Evolutionary conservation across 768 basidiomycete species (phyloP), one percentile per base, ranked within the genome.

Genomic region (Zangia roseola): DNA sequence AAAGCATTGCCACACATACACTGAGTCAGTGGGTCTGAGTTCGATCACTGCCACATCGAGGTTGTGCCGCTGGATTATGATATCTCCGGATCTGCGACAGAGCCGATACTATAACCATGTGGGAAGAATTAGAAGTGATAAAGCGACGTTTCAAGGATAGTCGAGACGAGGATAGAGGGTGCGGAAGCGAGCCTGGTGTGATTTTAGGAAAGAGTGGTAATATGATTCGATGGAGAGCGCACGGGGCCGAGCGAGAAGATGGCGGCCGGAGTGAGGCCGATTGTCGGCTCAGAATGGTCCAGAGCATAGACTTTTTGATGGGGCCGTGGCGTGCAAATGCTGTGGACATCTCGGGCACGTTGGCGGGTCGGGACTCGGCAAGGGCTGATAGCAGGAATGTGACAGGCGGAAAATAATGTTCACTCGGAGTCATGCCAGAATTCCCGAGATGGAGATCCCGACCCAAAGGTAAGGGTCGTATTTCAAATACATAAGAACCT

Each of bases 401-500:
- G 13, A 31, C 13, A 28, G 13, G 28, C 28, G 28, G 28, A 28
- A 44, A 42, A 26, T 19, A 37, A 19, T 10, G 26, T 39, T 6
- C 5, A 19, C 28, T 16, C 16, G 31, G 8, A 8, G 23, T 57
- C 34, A 50, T 40, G 35, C 14, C 31, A 31, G 33, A 49, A 14
- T 36, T 26, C 57, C 30, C 5, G 26, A 52, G 54, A 47, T 41
- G 47, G 61, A 17, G 43, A 45, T 56, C 20, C 26, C 34, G 52
- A 33, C 28, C 57, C 55, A 43, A 25, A 5, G 25, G 17, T 10
- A 21, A 35, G 52, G 52, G 20, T 4, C 2, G 21, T 38, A 69
- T 67, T 67, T 59, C 55, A 65, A 69, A 69, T 68, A n/a, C n/a
- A n/a, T n/a, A 40, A 43, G 65, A 67, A 67, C 63, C 48, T 47